Evolutionary conservation across 2,329 filamentous ascomycete genomes (phyloP), one percentile per base, ranked within the genome.

Genomic region (Aspergillus hiratsukae): DNA sequence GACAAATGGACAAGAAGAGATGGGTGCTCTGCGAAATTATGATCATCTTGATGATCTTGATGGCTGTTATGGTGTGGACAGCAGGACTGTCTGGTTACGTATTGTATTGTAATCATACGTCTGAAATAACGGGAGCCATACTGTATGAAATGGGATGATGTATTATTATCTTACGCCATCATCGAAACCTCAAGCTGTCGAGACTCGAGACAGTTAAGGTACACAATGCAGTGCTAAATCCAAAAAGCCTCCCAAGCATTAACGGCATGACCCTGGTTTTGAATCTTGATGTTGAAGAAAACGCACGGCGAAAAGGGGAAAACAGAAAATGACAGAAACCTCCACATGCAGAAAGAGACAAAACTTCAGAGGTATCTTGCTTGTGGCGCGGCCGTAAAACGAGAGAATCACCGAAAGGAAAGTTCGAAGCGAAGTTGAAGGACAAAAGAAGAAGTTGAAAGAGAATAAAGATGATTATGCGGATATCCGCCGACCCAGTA

Each of bases 401-500:
- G 11, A 52, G 23, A 9, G 7, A 45, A 14, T 23, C 11, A 21
- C 23, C 7, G 19, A 46, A 43, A 19, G 29, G 41, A 17, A 11
- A 37, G 17, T 37, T 3, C 31, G 17, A 17, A 17, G 31, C 31
- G 14, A 37, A 7, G 31, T 7, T 37, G 31, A 45, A 52, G 11
- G 25, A 28, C 11, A 49, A 49, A 55, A 53, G n/a, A 25, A 6
- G 7, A 46, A 31, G 23, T 23, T 23, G 23, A 23, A 19, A 37
- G 10, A 48, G 49, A 45, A 28, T 25, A 48, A 23, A 52, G 43
- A 25, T n/a, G 25, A 23, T 57, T 45, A 65, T 28, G 58, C 53
- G 19, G 56, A 49, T 25, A 65, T 49, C 21, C 58, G 59, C 58
- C 58, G 58, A 37, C 52, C 56, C 35, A 62, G 28, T 4, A 66